Evolutionary conservation across 192 early-diverging fungal genomes (phyloP), one percentile per base, ranked within the genome.

Genomic region (Backusella morwellensis): DNA sequence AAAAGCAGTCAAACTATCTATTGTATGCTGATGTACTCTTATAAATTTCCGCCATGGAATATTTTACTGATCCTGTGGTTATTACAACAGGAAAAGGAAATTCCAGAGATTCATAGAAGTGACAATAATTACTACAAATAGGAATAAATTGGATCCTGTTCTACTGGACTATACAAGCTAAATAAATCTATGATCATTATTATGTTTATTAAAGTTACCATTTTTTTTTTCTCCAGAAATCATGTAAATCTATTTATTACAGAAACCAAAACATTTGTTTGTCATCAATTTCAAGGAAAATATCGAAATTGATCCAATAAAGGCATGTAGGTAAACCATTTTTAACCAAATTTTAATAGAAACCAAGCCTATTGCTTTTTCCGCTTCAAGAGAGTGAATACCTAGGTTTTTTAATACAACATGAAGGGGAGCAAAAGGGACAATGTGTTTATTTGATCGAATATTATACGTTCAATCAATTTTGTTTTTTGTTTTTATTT

Each of bases 191-290:
- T 5, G 54, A 56, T 56, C n/a, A 26, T 26, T 26, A 26, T 21
- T 26, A 21, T 23, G 6, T 23, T 56, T 56, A 47, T 47, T 47
- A 47, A 2, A 47, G 15, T 19, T 17, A 15, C 4, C 44, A 47
- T 21, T 56, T 56, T n/a, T 21, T 56, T 3, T 63, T 29, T 29
- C 23, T 9, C 23, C 12, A 26, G 3, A 59, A 59, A 11, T 59
- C 6, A 59, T 21, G 21, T 21, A 56, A 21, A 56, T 56, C 21
- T 56, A 56, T 59, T 59, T 59, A 59, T 29, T 59, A 59, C 56
- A 59, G 56, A 9, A 59, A 26, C 56, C 56, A 63, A 59, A 63
- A 63, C 56, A 63, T 63, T 63, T 63, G 56, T 63, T 63, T 63
- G 56, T 26, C 56, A 63, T 29, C 3, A 63, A 63, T 63, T 63